Evolutionary conservation across 805 yeast genomes (phyloP).

Genomic region (Kockiozyma suomiensis): DNA sequence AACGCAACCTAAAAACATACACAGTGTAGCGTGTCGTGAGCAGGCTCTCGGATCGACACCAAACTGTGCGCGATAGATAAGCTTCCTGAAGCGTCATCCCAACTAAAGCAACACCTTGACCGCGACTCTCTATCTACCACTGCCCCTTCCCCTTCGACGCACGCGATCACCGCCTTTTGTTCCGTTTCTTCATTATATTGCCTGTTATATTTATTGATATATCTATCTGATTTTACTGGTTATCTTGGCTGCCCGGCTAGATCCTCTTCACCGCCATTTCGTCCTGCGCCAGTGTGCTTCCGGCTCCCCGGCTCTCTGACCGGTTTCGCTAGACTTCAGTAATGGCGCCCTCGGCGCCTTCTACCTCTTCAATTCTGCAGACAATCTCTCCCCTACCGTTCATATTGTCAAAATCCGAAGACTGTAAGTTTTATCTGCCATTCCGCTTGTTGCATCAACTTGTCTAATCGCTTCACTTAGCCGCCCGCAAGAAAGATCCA

Average conservation of each 20-base stretch:
- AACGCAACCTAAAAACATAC: not conserved
- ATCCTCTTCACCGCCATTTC: not conserved
- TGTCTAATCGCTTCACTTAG: constrained; percentile 7
- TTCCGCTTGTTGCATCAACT: not conserved
- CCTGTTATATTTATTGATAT: no score
- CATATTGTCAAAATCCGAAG: constrained; percentile 31
- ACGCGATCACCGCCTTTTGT: not conserved
- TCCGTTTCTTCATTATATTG: not conserved
- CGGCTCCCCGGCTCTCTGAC: not conserved
- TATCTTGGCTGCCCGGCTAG: not conserved
- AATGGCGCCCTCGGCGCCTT: constrained; percentile 30
- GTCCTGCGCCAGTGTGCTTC: not conserved
- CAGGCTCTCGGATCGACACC: not conserved
- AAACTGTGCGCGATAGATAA: constrained; percentile 2
- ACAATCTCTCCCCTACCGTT: constrained; percentile 34
- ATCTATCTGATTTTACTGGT: not conserved
- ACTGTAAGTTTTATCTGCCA: constrained; percentile 14
- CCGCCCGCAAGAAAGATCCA: constrained; percentile 44
- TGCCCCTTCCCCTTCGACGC: not conserved
- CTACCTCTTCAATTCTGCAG: constrained; percentile 31
- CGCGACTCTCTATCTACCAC: not conserved
- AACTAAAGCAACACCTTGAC: not conserved
- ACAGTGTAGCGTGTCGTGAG: no score
- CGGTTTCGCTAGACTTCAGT: not conserved
- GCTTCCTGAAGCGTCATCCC: constrained; percentile 1